Percentiles rank a stretch among this genome's conserved stretches.
phyloP scores from a whole-genome alignment of 2,329 filamentous ascomycete species.

The Metarhizium album region DNA sequence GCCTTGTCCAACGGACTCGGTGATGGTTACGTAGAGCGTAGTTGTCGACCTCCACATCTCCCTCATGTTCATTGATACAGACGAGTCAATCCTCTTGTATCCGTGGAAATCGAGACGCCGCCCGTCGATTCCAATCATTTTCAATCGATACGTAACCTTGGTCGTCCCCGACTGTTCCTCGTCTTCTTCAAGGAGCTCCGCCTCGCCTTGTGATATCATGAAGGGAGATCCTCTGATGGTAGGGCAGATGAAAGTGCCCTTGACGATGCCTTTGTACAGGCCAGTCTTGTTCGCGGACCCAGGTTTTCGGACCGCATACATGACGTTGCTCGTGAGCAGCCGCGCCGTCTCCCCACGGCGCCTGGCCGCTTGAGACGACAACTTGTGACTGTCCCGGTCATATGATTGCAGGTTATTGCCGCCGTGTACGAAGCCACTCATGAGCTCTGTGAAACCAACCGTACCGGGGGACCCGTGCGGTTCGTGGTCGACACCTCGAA shows the following conservation, averaged over 20 bases:
- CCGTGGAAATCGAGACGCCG: conserved; percentile 47
- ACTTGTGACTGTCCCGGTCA: conserved; percentile 39
- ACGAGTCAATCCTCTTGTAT: conserved; percentile 51
- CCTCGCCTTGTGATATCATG: conserved; percentile 46
- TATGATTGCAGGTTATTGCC: conserved; percentile 31
- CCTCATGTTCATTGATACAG: conserved; percentile 42
- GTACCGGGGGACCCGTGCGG: background rate
- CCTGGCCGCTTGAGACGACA: conserved; percentile 40
- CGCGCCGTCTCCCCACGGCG: conserved; percentile 44
- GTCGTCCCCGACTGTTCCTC: conserved; percentile 42
- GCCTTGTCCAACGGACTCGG: conserved; percentile 20
- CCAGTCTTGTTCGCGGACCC: background rate
- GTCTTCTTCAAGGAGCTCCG: conserved; percentile 46
- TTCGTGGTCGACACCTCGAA: background rate
- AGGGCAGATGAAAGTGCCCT: conserved; percentile 41
- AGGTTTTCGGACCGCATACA: background rate
- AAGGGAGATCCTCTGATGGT: conserved; percentile 39
- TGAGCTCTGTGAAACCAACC: conserved; percentile 53
- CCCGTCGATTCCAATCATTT: conserved; percentile 44
- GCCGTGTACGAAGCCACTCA: conserved; percentile 48
- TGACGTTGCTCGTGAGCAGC: conserved; percentile 29
- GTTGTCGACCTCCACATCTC: conserved; percentile 52
- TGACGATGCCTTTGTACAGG: conserved; percentile 28
- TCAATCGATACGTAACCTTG: conserved; percentile 51
- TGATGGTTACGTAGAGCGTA: conserved; percentile 51